Percentiles rank a stretch among this genome's conserved stretches.
Conservation (phyloP, 306 rosid genomes). For the Citrullus mucosospermus region DNA sequence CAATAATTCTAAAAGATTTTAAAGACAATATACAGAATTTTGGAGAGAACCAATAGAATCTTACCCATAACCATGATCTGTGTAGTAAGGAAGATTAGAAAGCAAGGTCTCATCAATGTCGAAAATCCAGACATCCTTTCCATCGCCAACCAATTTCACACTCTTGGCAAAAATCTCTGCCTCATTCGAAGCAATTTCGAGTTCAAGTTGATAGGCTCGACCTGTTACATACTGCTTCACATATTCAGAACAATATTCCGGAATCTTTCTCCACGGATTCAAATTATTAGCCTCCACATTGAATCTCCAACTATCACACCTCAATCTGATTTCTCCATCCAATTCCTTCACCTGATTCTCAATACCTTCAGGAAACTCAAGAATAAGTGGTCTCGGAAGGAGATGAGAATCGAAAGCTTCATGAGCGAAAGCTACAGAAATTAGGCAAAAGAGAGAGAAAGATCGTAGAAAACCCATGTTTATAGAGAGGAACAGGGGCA, state of each 20-base stretch:
- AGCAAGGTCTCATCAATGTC: conserved; percentile 83
- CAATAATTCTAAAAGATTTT: background rate
- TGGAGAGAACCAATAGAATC: background rate
- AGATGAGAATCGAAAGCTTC: conserved; percentile 25
- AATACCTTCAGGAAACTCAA: conserved; percentile 27
- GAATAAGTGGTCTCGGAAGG: conserved; percentile 43
- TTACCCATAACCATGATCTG: conserved; percentile 69
- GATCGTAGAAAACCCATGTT: conserved; percentile 19
- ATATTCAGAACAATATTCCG: conserved; percentile 44
- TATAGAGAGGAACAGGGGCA: background rate
- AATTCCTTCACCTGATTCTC: conserved; percentile 12
- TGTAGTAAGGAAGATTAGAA: conserved; percentile 82
- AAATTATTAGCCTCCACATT: conserved; percentile 71
- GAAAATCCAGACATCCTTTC: conserved; percentile 70
- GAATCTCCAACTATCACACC: conserved; percentile 72
- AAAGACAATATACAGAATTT: background rate
- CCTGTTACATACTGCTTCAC: conserved; percentile 57
- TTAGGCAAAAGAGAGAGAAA: conserved; percentile 20
- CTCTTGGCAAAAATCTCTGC: conserved; percentile 41
- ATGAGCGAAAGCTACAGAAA: conserved; percentile 26
- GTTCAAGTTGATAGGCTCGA: conserved; percentile 34
- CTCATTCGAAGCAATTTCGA: conserved; percentile 47
- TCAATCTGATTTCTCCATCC: conserved; percentile 25
- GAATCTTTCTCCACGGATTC: conserved; percentile 56
- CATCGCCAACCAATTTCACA: conserved; percentile 42